Evolutionary conservation across 371 early-diverging fungal species (phyloP).

Genomic region (Syncephalis plumigaleata): DNA sequence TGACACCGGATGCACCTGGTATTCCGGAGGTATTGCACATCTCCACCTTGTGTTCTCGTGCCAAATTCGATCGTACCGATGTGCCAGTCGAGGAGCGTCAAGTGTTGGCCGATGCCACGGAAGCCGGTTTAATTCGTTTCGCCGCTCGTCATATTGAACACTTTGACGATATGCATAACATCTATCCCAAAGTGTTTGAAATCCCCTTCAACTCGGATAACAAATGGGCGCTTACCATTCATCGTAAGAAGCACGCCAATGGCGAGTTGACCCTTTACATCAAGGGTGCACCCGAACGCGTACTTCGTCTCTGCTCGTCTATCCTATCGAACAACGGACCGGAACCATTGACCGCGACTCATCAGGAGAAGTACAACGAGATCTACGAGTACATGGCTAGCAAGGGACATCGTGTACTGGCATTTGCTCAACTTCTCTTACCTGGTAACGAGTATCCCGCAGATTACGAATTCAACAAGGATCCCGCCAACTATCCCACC

Average conservation of each 20-base stretch:
- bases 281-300: constrained; percentile 91
- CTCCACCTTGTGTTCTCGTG: constrained; percentile 58
- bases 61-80: constrained; percentile 75
- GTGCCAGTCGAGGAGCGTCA: constrained; percentile 56
- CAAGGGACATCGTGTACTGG: constrained; percentile 88
- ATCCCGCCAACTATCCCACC: constrained; percentile 54
- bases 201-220: constrained; percentile 90
- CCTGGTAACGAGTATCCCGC: constrained; percentile 44
- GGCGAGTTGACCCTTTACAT: constrained; percentile 59
- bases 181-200: constrained; percentile 77
- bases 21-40: constrained; percentile 49
- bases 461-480: constrained; percentile 49
- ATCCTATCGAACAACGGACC: constrained; percentile 29
- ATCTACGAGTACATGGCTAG: constrained; percentile 71
- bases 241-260: constrained; percentile 38
- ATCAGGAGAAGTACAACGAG: constrained; percentile 37
- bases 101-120: constrained; percentile 83
- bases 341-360: constrained; percentile 35
- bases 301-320: constrained; percentile 53
- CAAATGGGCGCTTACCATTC: constrained; percentile 88
- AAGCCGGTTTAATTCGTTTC: constrained; percentile 71
- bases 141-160: constrained; percentile 40
- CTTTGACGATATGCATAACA: constrained; percentile 39
- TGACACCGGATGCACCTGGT: constrained; percentile 30
- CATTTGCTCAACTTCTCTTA: constrained; percentile 64